Base-by-base conservation (phyloP, 202 grass and related monocot genomes). In the Musa balbisiana region DNA sequence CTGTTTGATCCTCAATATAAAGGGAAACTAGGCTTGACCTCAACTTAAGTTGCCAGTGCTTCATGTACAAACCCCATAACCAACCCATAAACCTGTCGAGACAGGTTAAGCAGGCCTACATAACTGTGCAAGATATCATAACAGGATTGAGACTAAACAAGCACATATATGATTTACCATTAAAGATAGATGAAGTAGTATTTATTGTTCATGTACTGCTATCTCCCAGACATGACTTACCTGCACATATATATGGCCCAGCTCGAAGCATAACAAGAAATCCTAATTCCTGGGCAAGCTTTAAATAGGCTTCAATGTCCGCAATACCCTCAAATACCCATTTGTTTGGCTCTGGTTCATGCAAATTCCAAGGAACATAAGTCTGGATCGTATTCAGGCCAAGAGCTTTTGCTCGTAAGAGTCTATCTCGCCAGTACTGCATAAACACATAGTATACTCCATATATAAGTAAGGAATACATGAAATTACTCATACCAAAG, bases 321-420 rank as follows among this genome's bases (percentile, higher is more conserved):
- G 85, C 75, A 51, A 93, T 86, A 11, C 88, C 88, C 27, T 82
- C 83, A 72, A 98, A 98, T 33, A 74, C 73, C 91, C 87, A 93
- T 56, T 71, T 91, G 76, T 52, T 72, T 0, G 87, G 94, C 55
- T 84, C 75, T 81, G 94, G 88, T 79, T 94, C 94, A 63, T 98
- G 94, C 76, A 98, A 80, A 84, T 93, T 98, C 94, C 94, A 98
- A 75, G 91, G 94, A 84, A 98, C 85, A 76, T 94, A 98, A 27
- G 91, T 98, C 82, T 98, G 94, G 49, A 98, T 92, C 62, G 91
- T 85, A 79, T 98, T 93, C 81, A 98, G 86, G 21, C 94, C 94
- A 33, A 98, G 80, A 73, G 91, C 91, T 76, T 93, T 93, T 55
- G 94, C 88, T 81, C 91, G 91, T 84, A 98, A 78, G 56, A 98